Evolutionary conservation across 192 early-diverging fungal species (phyloP), one percentile per base, ranked within the genome.

Genomic region (Umbelopsis ramanniana): DNA sequence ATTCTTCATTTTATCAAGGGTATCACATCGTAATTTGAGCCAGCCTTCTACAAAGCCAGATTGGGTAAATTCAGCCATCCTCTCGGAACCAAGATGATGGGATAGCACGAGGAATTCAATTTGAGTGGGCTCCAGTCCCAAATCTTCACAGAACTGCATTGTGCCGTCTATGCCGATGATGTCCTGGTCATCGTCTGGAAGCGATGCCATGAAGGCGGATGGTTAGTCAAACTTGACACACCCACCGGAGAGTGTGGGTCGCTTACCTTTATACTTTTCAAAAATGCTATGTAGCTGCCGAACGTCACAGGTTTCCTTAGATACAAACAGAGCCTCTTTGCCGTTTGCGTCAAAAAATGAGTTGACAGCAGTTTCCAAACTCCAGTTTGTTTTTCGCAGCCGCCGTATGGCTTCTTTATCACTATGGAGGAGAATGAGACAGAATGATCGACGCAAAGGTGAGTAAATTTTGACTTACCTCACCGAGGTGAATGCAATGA

Each of bases 221-320:
- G 19, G 23, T 21, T 15, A 50, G 9, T 43, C n/a, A 53, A 26
- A 43, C 22, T 26, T 19, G 47, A 22, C 38, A 24, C 40, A 43
- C 24, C 10, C 3, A 19, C 4, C 6, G 19, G 23, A n/a, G n/a
- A n/a, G n/a, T n/a, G n/a, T n/a, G n/a, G n/a, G n/a, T n/a, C n/a
- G n/a, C n/a, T n/a, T 75, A 93, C 93, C 91, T 84, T 92, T 89
- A 79, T 91, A 95, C 46, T 83, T 82, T 35, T 91, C 85, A 81
- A 93, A 95, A 21, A 93, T 82, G 37, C 79, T 79, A 46, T 79
- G 71, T 29, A 93, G 75, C 54, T 83, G 79, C 45, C 77, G 72
- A 17, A 53, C 55, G 57, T 86, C 79, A 11, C 48, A 70, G 15
- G 50, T 71, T 4, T 47, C 37, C 23, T 53, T 50, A 5, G 68